Evolutionary conservation across 768 basidiomycete genomes (phyloP).

Genomic region (Butyriboletus loyo): DNA sequence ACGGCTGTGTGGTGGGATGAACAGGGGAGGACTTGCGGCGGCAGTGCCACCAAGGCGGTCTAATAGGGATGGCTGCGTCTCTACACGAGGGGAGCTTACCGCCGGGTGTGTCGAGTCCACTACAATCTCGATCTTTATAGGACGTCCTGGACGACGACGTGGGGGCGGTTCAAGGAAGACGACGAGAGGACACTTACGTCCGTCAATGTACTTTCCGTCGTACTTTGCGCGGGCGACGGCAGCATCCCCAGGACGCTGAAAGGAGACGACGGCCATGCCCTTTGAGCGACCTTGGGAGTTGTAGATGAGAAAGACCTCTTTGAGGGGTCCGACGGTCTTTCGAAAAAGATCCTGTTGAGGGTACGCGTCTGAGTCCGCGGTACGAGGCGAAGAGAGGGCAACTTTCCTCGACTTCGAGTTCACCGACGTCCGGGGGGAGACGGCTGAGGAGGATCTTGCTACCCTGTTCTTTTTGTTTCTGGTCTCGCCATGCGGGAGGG

Average conservation of each 20-base stretch:
- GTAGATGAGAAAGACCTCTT: conserved; percentile 68
- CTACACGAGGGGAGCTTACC: conserved; percentile 22
- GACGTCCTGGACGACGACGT: conserved; percentile 45
- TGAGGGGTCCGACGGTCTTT: conserved; percentile 73
- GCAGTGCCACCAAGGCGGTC: conserved; percentile 32
- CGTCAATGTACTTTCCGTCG: conserved; percentile 73
- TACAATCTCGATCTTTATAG: conserved; percentile 64
- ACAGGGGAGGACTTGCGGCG: not conserved
- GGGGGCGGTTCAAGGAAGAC: not conserved
- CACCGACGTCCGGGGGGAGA: conserved; percentile 65
- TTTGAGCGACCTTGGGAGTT: conserved; percentile 74
- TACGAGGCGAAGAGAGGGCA: not conserved
- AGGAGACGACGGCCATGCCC: conserved; percentile 75
- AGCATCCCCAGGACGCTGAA: conserved; percentile 64
- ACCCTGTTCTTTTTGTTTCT: conserved; percentile 40
- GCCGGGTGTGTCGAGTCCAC: conserved; percentile 38
- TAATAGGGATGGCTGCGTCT: conserved; percentile 37
- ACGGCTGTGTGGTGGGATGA: conserved; percentile 10
- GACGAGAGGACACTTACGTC: conserved; percentile 35
- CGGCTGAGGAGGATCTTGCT: conserved; percentile 68
- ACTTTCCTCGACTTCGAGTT: conserved; percentile 65
- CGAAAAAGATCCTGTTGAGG: conserved; percentile 63
- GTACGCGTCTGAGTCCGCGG: conserved; percentile 5
- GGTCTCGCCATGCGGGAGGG: conserved; percentile 59
- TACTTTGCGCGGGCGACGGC: conserved; percentile 62